Base-by-base conservation (phyloP, 148 eudicot genomes). In the Rheum nobile region DNA sequence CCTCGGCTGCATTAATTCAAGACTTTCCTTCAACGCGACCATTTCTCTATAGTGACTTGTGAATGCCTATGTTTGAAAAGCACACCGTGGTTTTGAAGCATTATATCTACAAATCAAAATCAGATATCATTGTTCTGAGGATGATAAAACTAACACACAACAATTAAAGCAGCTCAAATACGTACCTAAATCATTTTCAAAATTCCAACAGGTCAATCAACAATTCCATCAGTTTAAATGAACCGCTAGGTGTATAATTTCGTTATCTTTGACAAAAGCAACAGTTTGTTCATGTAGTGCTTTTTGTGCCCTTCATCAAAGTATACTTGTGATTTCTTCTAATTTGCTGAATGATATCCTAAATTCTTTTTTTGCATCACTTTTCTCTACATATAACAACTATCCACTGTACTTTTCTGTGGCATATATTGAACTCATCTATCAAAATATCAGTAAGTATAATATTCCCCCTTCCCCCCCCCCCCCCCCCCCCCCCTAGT, bases 131-230 rank as follows among this genome's bases (percentile, higher is more conserved):
- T 54, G 63, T 54, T 8, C 13, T 8, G 9, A 22, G 63, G 37
- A 61, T 61, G 68, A 14, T 31, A 32, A 22, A 16, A 65, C 39
- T 31, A 61, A 11, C 7, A 28, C 26, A 29, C 35, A 61, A 61
- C 68, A 29, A 28, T 29, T 59, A 61, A 65, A 65, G 39, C 39
- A 32, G 39, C 39, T 65, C 70, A 65, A 65, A 65, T 65, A 65
- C 32, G 24, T 65, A 65, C 68, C 37, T 28, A 61, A 61, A 61
- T 29, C 68, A 61, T n/a, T 13, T 28, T n/a, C n/a, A n/a, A n/a
- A n/a, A n/a, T n/a, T 29, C 38, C 21, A 32, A 31, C 22, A 32
- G 21, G 22, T 31, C 39, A 31, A 24, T 32, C 10, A 65, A 65
- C 70, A 17, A 32, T 65, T 65, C 70, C 39, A 65, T 65, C 41